phyloP scores from a whole-genome alignment of 2,329 filamentous ascomycete species.

The Fusarium sp. region DNA sequence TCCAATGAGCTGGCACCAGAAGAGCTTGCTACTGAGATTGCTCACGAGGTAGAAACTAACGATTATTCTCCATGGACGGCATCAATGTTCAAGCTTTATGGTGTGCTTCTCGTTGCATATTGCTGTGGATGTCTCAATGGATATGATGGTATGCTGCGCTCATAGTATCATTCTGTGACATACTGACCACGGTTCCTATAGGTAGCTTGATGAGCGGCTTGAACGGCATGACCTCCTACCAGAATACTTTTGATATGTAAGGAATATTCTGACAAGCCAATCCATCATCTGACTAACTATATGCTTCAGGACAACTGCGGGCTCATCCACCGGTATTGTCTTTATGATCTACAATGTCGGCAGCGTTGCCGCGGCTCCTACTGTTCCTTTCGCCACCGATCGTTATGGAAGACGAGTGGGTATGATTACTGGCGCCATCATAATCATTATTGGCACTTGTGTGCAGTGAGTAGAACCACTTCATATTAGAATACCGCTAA shows the following conservation, averaged over 20 bases:
- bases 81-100: slow-evolving; percentile 65
- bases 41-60: slow-evolving; percentile 54
- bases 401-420: slow-evolving; percentile 56
- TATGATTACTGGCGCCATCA: slow-evolving; percentile 55
- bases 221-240: slow-evolving; percentile 47
- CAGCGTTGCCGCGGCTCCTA: slow-evolving; percentile 56
- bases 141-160: slow-evolving; percentile 22
- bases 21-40: slow-evolving; percentile 55
- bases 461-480: slow-evolving; percentile 48
- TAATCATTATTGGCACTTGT: slow-evolving; percentile 58
- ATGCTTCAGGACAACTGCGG: slow-evolving; percentile 22
- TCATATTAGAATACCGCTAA: fast-evolving
- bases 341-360: slow-evolving; percentile 63
- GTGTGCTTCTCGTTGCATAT: slow-evolving; percentile 61
- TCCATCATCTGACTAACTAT: too few species aligned
- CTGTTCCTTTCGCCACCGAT: slow-evolving; percentile 58
- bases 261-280: neutral
- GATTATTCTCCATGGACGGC: slow-evolving; percentile 62
- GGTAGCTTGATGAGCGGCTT: slow-evolving; percentile 44
- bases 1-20: slow-evolving; percentile 15
- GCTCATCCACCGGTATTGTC: slow-evolving; percentile 45
- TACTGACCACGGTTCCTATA: neutral
- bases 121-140: slow-evolving; percentile 63
- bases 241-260: slow-evolving; percentile 38
- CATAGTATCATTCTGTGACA: fast-evolving